Evolutionary conservation across 2,329 filamentous ascomycete species (phyloP).

Genomic region (Chaetomium strumarium): DNA sequence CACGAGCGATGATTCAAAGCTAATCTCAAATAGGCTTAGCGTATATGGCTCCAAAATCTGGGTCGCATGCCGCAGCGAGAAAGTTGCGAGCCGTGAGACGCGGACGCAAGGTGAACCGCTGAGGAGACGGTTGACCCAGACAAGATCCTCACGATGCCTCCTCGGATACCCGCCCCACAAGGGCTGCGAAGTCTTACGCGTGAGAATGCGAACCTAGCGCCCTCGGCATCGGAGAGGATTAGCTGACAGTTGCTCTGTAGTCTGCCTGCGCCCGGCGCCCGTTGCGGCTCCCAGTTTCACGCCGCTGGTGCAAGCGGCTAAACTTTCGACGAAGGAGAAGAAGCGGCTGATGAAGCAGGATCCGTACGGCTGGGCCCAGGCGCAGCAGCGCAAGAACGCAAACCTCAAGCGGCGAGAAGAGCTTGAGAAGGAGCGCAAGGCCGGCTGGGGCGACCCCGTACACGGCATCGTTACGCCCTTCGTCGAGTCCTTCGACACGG

Average conservation of each 20-base stretch:
- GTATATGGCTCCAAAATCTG: conserved; percentile 22
- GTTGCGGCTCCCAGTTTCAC: conserved; percentile 42
- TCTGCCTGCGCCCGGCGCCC: conserved; percentile 53
- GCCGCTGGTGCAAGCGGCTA: conserved; percentile 59
- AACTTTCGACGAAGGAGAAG: conserved; percentile 55
- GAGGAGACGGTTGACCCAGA: conserved; percentile 11
- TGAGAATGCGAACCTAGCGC: conserved; percentile 35
- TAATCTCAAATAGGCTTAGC: conserved; percentile 14
- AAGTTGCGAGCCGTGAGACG: conserved; percentile 16
- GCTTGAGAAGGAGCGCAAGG: conserved; percentile 59
- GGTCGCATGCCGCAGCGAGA: conserved; percentile 16
- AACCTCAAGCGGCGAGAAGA: conserved; percentile 71
- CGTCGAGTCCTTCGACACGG: conserved; percentile 71
- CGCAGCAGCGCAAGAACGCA: conserved; percentile 74
- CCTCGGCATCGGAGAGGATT: neutral
- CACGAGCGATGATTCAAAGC: neutral
- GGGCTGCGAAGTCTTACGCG: conserved; percentile 55
- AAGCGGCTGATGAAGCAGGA: conserved; percentile 65
- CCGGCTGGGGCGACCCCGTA: conserved; percentile 68
- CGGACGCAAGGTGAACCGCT: conserved; percentile 5
- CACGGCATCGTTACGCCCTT: conserved; percentile 76
- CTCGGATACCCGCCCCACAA: conserved; percentile 56
- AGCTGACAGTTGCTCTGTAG: conserved; percentile 32
- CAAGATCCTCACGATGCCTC: conserved; percentile 50
- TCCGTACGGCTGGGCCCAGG: conserved; percentile 75